Percentiles rank a stretch among this genome's conserved stretches.
These are phyloP conservation scores for Micractinium conductrix DNA, from an alignment of 139 green algal genomes.

Conservation along the genomic window DNA sequence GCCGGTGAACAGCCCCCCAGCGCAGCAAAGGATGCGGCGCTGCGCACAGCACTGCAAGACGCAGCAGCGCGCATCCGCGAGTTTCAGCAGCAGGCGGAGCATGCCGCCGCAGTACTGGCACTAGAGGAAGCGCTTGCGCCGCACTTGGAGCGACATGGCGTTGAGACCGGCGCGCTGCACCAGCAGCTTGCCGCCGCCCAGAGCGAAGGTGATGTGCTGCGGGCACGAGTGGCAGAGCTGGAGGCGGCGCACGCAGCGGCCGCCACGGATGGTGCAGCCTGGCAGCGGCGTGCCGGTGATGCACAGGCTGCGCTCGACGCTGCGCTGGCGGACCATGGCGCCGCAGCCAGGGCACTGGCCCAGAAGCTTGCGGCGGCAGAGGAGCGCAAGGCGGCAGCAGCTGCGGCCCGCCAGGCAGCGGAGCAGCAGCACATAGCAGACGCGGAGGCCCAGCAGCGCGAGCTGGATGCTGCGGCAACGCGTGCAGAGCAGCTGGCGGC, in stretches of 20 bases:
- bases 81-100: conserved; percentile 6
- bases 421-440: background rate
- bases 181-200: background rate
- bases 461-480: background rate
- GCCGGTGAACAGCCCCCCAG: background rate
- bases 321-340: background rate
- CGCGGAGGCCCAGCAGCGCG: background rate
- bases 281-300: background rate
- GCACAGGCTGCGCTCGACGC: background rate
- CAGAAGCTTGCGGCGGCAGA: background rate
- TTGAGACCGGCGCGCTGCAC: background rate
- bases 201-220: background rate
- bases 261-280: background rate
- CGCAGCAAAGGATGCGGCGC: background rate
- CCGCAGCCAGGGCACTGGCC: background rate
- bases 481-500: background rate
- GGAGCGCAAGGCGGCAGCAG: background rate
- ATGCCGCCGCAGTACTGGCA: background rate
- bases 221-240: background rate
- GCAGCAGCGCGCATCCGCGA: conserved; percentile 6
- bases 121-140: background rate
- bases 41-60: background rate
- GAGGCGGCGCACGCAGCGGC: background rate
- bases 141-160: background rate
- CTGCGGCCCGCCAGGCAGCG: background rate